Conservation (phyloP, 208 protist genomes). For the Strigomonas galati region DNA sequence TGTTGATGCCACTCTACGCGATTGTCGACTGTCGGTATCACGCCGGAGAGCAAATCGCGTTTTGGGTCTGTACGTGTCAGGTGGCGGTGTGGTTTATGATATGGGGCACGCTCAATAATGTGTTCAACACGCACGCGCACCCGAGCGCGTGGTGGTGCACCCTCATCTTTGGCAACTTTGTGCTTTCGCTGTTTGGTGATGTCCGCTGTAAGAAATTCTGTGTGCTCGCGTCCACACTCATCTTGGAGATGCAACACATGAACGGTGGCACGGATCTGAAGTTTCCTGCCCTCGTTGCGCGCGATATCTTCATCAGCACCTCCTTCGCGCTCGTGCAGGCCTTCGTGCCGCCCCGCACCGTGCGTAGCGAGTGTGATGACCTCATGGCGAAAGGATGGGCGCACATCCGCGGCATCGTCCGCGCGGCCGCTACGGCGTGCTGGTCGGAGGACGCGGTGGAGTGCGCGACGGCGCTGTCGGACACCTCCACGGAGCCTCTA, state of each 20-base stretch:
- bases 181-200: conserved; percentile 33
- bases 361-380: conserved; percentile 34
- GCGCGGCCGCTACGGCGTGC: conserved; percentile 29
- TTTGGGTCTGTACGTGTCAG: conserved; percentile 24
- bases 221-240: conserved; percentile 25
- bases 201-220: conserved; percentile 18
- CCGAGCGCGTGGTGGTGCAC: conserved; percentile 36
- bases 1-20: conserved; percentile 32
- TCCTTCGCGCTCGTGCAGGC: conserved; percentile 35
- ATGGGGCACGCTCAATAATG: conserved; percentile 29
- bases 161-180: conserved; percentile 28
- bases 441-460: conserved; percentile 58
- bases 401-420: conserved; percentile 26
- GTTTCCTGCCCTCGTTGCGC: conserved; percentile 25
- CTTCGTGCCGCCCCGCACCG: conserved; percentile 27
- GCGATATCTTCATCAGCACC: conserved; percentile 42
- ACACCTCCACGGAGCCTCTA: conserved; percentile 36
- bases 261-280: conserved; percentile 9
- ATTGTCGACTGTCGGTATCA: conserved; percentile 41
- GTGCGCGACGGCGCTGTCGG: conserved; percentile 26
- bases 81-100: conserved; percentile 20
- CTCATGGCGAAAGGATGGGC: conserved; percentile 25
- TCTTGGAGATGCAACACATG: conserved; percentile 30
- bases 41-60: conserved; percentile 45
- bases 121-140: conserved; percentile 14